Base-by-base conservation (phyloP, 202 grass and related monocot species). In the Miscanthus sacchariflorus region DNA sequence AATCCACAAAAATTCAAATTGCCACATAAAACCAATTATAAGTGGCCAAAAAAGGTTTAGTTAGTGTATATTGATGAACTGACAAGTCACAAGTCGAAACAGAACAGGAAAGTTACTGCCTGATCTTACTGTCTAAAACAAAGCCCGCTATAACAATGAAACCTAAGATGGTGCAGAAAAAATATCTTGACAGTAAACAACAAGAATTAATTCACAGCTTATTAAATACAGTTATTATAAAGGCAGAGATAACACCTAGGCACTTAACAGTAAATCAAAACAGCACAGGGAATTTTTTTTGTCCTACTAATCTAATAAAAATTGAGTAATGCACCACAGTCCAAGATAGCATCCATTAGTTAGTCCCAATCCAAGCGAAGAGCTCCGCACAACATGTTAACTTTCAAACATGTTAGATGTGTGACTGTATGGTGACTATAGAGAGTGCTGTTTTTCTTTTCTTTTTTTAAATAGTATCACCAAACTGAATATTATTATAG, bases 61-160 rank as follows among this genome's bases (percentile, higher is more conserved):
- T 8, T 23, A 48, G 10, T 56, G 45, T 39, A 35, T 54, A 2
- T 17, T 67, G 9, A 50, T 12, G 18, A 28, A 50, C 12, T 50
- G 3, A 70, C 1, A 17, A 68, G 44, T 70, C 48, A 50, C 49
- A 4, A 50, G 4, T 48, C 12, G 2, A 69, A 39, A 70, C 24
- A 7, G 46, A 82, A 10, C 50, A 39, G 15, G 1, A 33, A 52
- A 76, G 9, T 2, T 5, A 30, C 13, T 3, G 1, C 45, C 30
- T 19, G 25, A 52, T 76, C 74, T 76, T 76, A 76, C 45, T 76
- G 27, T 52, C 30, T 71, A 72, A 24, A 83, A 82, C 1, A 71
- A 71, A 56, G 23, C 28, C 30, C 45, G 52, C 14, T 82, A 50
- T 43, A 9, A 48, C 61, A 46, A 7, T 79, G 15, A 77, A 36